These are phyloP conservation scores for Fusarium sp. DNA, from an alignment of 2,329 filamentous ascomycete genomes.

Conservation along the genomic window DNA sequence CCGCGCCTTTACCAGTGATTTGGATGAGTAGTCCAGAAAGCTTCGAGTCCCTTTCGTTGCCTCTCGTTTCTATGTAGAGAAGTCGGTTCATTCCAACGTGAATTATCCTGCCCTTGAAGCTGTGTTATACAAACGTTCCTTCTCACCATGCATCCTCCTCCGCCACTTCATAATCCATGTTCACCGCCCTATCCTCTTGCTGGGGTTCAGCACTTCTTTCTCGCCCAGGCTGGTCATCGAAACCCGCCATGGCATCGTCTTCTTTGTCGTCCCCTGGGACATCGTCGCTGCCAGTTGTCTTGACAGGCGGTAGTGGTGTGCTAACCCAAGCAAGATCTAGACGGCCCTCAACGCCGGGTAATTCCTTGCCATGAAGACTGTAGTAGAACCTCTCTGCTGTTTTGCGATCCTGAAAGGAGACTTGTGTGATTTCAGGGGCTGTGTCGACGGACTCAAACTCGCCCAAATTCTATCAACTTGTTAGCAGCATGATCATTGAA, in stretches of 20 bases:
- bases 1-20: neutral
- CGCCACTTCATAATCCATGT: slow-evolving; percentile 66
- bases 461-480: slow-evolving; percentile 63
- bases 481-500: neutral
- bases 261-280: slow-evolving; percentile 40
- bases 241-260: slow-evolving; percentile 44
- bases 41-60: neutral
- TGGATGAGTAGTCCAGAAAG: slow-evolving; percentile 2
- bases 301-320: slow-evolving; percentile 42
- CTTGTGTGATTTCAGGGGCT: slow-evolving; percentile 59
- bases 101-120: neutral
- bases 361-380: slow-evolving; percentile 64
- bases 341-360: slow-evolving; percentile 70
- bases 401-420: slow-evolving; percentile 74
- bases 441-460: slow-evolving; percentile 70
- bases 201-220: slow-evolving; percentile 35
- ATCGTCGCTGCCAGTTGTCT: slow-evolving; percentile 25
- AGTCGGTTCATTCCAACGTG: neutral
- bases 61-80: neutral
- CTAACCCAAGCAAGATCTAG: slow-evolving; percentile 74
- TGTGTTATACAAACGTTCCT: neutral
- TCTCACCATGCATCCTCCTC: slow-evolving; percentile 61
- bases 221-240: slow-evolving; percentile 32
- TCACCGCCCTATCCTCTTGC: slow-evolving; percentile 49
- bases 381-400: slow-evolving; percentile 78